Evolutionary conservation across 352 stramenopile genomes (phyloP).

Genomic region (Phytopythium delawarense): DNA sequence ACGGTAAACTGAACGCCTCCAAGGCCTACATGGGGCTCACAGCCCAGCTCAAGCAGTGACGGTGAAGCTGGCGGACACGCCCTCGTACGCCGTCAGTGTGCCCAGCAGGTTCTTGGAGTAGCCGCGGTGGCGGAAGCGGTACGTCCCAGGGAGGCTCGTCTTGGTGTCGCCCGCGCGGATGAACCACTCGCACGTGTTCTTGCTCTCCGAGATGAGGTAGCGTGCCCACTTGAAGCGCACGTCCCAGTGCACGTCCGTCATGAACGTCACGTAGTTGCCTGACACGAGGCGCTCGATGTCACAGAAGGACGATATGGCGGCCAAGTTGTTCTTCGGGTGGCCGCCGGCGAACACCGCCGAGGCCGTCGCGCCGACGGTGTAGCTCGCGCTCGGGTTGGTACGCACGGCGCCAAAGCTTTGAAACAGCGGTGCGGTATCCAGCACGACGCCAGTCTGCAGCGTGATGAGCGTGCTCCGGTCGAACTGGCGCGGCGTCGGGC

Average conservation of each 20-base stretch:
- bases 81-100: slow-evolving; percentile 23
- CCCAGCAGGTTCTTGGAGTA: slow-evolving; percentile 35
- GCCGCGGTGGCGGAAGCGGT: slow-evolving; percentile 43
- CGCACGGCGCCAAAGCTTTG: slow-evolving; percentile 24
- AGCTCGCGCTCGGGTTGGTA: slow-evolving; percentile 18
- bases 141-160: slow-evolving; percentile 29
- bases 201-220: slow-evolving; percentile 25
- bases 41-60: slow-evolving; percentile 7
- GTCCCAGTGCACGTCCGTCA: slow-evolving; percentile 56
- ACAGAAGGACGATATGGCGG: slow-evolving; percentile 38
- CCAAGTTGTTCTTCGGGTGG: slow-evolving; percentile 42
- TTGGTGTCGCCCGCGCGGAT: slow-evolving; percentile 21
- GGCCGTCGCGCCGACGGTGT: slow-evolving; percentile 27
- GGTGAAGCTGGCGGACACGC: slow-evolving; percentile 24
- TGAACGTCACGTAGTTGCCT: slow-evolving; percentile 20
- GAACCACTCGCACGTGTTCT: slow-evolving; percentile 42
- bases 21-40: background rate
- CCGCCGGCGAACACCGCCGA: slow-evolving; percentile 36
- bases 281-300: slow-evolving; percentile 33
- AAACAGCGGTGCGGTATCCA: slow-evolving; percentile 21
- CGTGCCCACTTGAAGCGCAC: slow-evolving; percentile 39
- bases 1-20: background rate
- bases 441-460: slow-evolving; percentile 29
- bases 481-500: slow-evolving; percentile 32
- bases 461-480: slow-evolving; percentile 26